Evolutionary conservation across 1,139 yeast genomes (phyloP), one percentile per base, ranked within the genome.

Genomic region (Yamadazyma siamensis): DNA sequence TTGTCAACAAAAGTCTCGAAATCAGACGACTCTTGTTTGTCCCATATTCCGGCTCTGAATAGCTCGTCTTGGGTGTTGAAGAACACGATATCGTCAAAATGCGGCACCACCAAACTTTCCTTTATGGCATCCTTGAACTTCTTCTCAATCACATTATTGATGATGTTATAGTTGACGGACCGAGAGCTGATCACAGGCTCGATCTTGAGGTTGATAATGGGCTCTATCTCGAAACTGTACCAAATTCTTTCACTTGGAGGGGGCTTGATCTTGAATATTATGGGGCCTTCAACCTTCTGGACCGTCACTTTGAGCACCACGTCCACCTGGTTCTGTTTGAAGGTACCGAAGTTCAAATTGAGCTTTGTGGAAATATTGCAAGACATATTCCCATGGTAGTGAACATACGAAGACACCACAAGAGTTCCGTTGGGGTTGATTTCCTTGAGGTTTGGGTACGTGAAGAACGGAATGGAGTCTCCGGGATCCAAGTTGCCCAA

Each of bases 1-100:
- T 15, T 32, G 13, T 36, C 39, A 15, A 4, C 12, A 12, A 26
- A 32, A 11, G 6, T 15, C 5, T 14, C 15, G 6, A 15, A n/a
- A 18, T 18, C 20, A 18, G 9, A 8, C 7, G 20, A 18, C 3
- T 22, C 7, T 13, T 26, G 36, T 23, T 63, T 65, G 37, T 81
- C 86, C 97, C 97, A 91, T 15, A 91, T 79, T 11, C 98, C 98
- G 27, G 96, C 97, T 41, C 96, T 72, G 51, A 78, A 91, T 10
- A 85, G 55, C 39, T 86, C 94, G 13, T 60, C 65, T 1, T 59
- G 47, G 0, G 96, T 79, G 34, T 74, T 65, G 47, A 70, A 83
- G 47, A 86, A 84, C 0, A 80, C 76, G 25, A 87, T 58, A 54
- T 91, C 97, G 52, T 91, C 97, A 88, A 86, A 83, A 47, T 70